phyloP scores from a whole-genome alignment of 1,284 basidiomycete genomes.

The Ceratobasidium sp. region DNA sequence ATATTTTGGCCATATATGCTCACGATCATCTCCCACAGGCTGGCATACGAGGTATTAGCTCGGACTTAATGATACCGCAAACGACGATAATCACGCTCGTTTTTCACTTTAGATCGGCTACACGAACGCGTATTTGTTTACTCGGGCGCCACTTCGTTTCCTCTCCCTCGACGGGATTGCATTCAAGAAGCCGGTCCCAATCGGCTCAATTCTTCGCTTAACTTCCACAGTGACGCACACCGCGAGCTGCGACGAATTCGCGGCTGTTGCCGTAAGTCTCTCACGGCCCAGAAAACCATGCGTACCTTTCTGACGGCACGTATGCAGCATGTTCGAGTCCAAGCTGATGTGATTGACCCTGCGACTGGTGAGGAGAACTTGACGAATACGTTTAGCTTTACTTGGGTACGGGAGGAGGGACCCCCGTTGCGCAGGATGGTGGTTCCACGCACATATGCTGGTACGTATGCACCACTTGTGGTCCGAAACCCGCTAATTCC shows the following conservation, averaged over 20 bases:
- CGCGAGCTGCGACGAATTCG: constrained; percentile 61
- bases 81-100: not conserved
- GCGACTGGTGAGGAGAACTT: constrained; percentile 75
- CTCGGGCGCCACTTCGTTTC: constrained; percentile 77
- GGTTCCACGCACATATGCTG: constrained; percentile 79
- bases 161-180: constrained; percentile 83
- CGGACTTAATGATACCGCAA: too few relatives aligned
- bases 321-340: constrained; percentile 77
- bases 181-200: constrained; percentile 84
- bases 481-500: constrained; percentile 14
- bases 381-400: constrained; percentile 81
- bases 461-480: constrained; percentile 57
- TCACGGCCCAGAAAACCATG: constrained; percentile 50
- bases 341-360: constrained; percentile 82
- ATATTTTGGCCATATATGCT: constrained; percentile 9
- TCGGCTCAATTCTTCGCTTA: constrained; percentile 82
- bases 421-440: constrained; percentile 67
- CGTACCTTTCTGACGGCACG: constrained; percentile 5
- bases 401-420: constrained; percentile 68
- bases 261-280: constrained; percentile 67
- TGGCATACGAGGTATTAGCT: constrained; percentile 70
- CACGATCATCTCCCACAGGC: constrained; percentile 55
- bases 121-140: constrained; percentile 79
- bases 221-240: constrained; percentile 77
- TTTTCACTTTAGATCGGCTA: constrained; percentile 72